Base-by-base conservation (phyloP, 805 yeast species). In the Scheffersomyces amazonensis region DNA sequence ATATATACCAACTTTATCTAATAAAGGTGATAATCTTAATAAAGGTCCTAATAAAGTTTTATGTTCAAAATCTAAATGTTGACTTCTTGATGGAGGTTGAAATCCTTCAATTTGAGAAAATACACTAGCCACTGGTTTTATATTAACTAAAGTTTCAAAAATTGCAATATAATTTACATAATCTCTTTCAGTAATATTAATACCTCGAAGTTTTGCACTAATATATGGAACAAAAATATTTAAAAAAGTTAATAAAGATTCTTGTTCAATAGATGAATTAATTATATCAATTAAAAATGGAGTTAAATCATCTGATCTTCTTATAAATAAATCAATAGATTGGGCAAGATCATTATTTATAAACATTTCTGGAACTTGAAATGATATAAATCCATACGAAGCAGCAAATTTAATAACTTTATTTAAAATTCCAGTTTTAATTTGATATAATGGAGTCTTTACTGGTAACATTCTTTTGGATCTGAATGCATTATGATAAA, bases 1-100 rank as follows among this genome's bases (percentile, higher is more conserved):
- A 13, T 64, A 50, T 0, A 71, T 57, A 0, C 79, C 75, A 16
- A 69, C 66, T n/a, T 70, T 60, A 2, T 73, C 70, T 33, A 77
- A 71, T 33, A 89, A 62, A 0, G 96, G 96, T 0, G 96, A 86
- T 16, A 88, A 61, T 40, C 81, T 69, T 38, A 87, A 73, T 21
- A 88, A 68, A 6, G 95, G 84, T 2, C 97, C 98, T 38, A 91
- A 62, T 13, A 87, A 59, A 0, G 96, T 78, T 17, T 69, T 66
- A 12, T 64, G 63, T 52, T 86, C 95, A 50, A 75, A 75, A 32
- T 73, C 71, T 13, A 73, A 60, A 1, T 83, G 78, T 9, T 73
- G 62, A 4, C 48, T 37, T 11, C 58, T 46, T 35, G 68, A 60
- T 6, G 70, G 69, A 1, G 71, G 64, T 7, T 76, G 69, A 53